Percentiles rank a stretch among this genome's conserved stretches.
These are phyloP conservation scores for Rutstroemia sp. DNA, from an alignment of 2,329 filamentous ascomycete genomes.

Conservation along the genomic window DNA sequence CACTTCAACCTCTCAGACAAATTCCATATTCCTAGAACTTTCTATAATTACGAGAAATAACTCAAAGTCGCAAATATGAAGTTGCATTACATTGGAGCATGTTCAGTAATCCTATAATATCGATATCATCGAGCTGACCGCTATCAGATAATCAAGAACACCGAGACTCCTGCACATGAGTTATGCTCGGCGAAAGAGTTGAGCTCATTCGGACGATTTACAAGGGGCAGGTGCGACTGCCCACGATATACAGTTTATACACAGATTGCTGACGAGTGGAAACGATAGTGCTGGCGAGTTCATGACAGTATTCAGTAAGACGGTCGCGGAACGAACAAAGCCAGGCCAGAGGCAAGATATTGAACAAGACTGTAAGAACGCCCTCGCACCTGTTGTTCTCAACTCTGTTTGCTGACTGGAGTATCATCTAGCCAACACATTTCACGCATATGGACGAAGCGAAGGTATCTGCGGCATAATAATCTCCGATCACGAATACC, in stretches of 20 bases:
- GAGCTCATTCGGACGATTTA: constrained; percentile 37
- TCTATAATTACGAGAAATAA: background rate
- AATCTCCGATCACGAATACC: constrained; percentile 70
- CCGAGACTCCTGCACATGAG: constrained; percentile 67
- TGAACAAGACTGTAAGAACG: constrained; percentile 61
- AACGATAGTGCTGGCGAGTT: constrained; percentile 46
- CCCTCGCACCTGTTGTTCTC: background rate
- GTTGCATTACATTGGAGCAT: constrained; percentile 80
- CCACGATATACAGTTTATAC: background rate
- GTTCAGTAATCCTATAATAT: constrained; percentile 16
- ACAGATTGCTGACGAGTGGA: background rate
- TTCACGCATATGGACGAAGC: constrained; percentile 70
- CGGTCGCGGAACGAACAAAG: constrained; percentile 76
- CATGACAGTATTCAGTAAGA: constrained; percentile 81
- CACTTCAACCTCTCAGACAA: background rate
- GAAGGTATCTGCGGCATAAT: constrained; percentile 71
- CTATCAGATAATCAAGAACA: constrained; percentile 71
- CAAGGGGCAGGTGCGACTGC: constrained; percentile 2
- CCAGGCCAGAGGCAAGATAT: constrained; percentile 80
- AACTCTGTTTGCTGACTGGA: background rate
- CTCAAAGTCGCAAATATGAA: constrained; percentile 56
- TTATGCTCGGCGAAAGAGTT: constrained; percentile 72
- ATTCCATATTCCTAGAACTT: background rate
- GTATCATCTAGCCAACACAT: constrained; percentile 51
- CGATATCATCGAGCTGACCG: constrained; percentile 20